Conservation (phyloP, 768 basidiomycete species). For the Pulveroboletus sp. region DNA sequence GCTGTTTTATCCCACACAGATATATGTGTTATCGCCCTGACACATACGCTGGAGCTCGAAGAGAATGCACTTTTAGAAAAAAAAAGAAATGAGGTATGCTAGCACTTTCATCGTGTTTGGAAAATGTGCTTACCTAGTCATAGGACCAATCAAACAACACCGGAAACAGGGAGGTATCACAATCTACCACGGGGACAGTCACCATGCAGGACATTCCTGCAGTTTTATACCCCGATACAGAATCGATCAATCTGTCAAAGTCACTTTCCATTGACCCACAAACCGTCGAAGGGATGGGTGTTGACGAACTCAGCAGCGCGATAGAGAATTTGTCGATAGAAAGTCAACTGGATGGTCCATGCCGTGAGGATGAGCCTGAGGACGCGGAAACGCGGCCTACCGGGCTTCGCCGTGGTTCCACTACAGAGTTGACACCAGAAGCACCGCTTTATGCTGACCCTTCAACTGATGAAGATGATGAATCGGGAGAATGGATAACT, state of each 20-base stretch:
- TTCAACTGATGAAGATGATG: slow-evolving; percentile 70
- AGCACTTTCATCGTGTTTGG: slow-evolving; percentile 1
- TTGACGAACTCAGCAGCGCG: slow-evolving; percentile 10
- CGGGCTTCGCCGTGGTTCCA: neutral
- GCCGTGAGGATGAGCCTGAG: slow-evolving; percentile 29
- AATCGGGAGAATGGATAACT: slow-evolving; percentile 96
- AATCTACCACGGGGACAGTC: neutral
- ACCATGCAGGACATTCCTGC: neutral
- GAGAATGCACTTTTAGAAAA: slow-evolving; percentile 31
- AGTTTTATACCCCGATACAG: neutral
- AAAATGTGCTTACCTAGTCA: neutral
- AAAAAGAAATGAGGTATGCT: slow-evolving; percentile 28
- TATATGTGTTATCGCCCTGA: slow-evolving; percentile 85
- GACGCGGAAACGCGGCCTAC: slow-evolving; percentile 27
- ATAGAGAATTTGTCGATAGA: slow-evolving; percentile 13
- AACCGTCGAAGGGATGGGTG: neutral
- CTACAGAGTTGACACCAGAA: slow-evolving; percentile 11
- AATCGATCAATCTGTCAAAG: neutral
- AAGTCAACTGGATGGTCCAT: slow-evolving; percentile 3
- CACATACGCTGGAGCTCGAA: slow-evolving; percentile 67
- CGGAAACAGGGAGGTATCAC: neutral
- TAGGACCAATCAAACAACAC: slow-evolving; percentile 7
- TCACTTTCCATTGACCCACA: neutral
- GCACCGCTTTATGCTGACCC: slow-evolving; percentile 65
- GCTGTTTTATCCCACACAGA: slow-evolving; percentile 88